Percentiles rank a stretch among this genome's conserved stretches.
Conservation (phyloP, 2,329 filamentous ascomycete genomes). For the Cordyceps tenuipes region DNA sequence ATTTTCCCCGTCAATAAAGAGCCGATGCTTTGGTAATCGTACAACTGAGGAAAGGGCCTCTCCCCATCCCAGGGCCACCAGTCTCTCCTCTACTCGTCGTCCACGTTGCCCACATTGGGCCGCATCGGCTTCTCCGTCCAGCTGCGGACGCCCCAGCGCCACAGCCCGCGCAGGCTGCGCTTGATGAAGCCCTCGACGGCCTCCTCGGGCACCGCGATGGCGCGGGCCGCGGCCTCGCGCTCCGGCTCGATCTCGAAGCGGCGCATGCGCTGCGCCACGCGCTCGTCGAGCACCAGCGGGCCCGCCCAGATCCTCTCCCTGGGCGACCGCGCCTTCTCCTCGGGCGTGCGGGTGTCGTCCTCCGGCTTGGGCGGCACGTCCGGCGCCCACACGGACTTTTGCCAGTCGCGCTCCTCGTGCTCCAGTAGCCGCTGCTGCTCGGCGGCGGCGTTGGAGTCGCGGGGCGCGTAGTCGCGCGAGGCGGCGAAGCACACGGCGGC, state of each 20-base stretch:
- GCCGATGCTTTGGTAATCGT: neutral
- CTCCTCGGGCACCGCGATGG: constrained; percentile 56
- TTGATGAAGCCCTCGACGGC: constrained; percentile 64
- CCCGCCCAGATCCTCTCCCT: constrained; percentile 69
- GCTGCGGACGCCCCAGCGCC: constrained; percentile 39
- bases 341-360: constrained; percentile 23
- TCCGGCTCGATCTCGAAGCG: constrained; percentile 62
- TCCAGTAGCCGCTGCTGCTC: constrained; percentile 49
- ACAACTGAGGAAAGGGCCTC: neutral
- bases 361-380: constrained; percentile 28
- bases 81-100: constrained; percentile 14
- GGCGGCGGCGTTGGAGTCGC: constrained; percentile 27
- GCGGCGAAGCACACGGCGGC: constrained; percentile 70
- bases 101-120: constrained; percentile 32
- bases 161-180: constrained; percentile 46
- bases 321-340: constrained; percentile 37
- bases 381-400: constrained; percentile 63
- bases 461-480: constrained; percentile 35
- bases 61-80: neutral
- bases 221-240: constrained; percentile 58
- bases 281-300: constrained; percentile 64
- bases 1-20: neutral
- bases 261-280: constrained; percentile 72
- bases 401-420: constrained; percentile 73
- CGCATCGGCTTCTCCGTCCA: constrained; percentile 32